Conservation (phyloP, 306 rosid species). For the Medicago ruthenica region DNA sequence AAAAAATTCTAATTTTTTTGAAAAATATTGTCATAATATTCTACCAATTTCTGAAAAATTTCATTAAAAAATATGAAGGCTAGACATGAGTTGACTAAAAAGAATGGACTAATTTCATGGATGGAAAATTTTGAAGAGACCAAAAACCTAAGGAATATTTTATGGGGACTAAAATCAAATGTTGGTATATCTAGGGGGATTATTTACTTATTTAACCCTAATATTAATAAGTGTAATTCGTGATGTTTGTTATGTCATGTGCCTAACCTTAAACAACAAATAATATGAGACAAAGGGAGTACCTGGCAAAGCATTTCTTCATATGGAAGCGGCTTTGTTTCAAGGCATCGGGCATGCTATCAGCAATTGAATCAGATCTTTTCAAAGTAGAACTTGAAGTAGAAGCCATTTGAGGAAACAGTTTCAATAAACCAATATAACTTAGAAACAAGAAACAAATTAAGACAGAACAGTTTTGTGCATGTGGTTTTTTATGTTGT, state of each 20-base stretch:
- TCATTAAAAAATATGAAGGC: too few species aligned
- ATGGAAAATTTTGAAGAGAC: too few species aligned
- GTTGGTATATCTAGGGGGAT: too few species aligned
- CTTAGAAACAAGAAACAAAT: background rate
- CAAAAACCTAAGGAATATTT: too few species aligned
- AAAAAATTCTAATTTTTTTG: too few species aligned
- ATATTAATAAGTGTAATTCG: background rate
- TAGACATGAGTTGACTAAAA: too few species aligned
- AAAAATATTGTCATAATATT: too few species aligned
- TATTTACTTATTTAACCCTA: too few species aligned
- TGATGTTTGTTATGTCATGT: background rate
- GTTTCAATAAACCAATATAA: background rate
- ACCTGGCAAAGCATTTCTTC: slow-evolving; percentile 88
- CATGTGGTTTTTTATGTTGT: slow-evolving; percentile 17
- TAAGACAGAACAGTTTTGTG: slow-evolving; percentile 11
- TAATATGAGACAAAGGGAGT: background rate
- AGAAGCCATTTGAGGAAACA: slow-evolving; percentile 61
- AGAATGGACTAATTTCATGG: too few species aligned
- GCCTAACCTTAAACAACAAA: background rate
- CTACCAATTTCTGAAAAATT: too few species aligned
- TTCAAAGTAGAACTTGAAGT: slow-evolving; percentile 48
- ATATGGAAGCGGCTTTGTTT: slow-evolving; percentile 68
- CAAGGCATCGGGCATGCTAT: slow-evolving; percentile 77
- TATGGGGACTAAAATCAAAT: too few species aligned
- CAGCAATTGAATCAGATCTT: slow-evolving; percentile 71